phyloP scores from a whole-genome alignment of 768 basidiomycete genomes.

The Agaricus subrufescens region DNA sequence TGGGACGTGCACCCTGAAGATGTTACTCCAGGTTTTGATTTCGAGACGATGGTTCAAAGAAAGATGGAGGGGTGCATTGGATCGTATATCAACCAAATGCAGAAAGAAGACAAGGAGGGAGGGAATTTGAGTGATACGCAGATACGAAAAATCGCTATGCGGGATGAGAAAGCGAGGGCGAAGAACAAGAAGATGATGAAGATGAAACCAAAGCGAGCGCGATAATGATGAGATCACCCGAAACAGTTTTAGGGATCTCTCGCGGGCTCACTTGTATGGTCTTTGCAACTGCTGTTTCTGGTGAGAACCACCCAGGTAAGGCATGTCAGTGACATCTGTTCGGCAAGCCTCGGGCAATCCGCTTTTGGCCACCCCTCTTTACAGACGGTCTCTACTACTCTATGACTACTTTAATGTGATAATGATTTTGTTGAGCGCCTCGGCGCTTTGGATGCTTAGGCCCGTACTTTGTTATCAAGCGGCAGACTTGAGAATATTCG shows the following conservation, averaged over 20 bases:
- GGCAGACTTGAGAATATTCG: background rate
- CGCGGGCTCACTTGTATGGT: too few relatives aligned
- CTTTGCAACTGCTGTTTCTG: background rate
- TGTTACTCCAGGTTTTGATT: constrained; percentile 13
- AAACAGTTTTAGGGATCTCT: background rate
- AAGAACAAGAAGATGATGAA: constrained; percentile 34
- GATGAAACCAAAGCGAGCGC: constrained; percentile 20
- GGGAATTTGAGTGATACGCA: constrained; percentile 65
- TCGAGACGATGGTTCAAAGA: constrained; percentile 39
- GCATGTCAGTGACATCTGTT: background rate
- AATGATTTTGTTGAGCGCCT: background rate
- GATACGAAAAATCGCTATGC: constrained; percentile 50
- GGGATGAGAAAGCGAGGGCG: constrained; percentile 37
- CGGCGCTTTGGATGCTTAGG: background rate
- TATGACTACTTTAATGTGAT: constrained; percentile 2
- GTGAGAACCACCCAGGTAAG: background rate
- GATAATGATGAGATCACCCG: constrained; percentile 1
- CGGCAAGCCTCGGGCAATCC: background rate
- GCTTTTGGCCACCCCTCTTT: background rate
- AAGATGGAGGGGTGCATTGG: constrained; percentile 74
- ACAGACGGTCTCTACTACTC: background rate
- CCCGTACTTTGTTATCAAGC: background rate
- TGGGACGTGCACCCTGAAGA: constrained; percentile 43
- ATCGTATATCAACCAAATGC: constrained; percentile 38
- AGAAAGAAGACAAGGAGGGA: constrained; percentile 48